Evolutionary conservation across 805 yeast species (phyloP).

Genomic region (Monosporozyma solicola): DNA sequence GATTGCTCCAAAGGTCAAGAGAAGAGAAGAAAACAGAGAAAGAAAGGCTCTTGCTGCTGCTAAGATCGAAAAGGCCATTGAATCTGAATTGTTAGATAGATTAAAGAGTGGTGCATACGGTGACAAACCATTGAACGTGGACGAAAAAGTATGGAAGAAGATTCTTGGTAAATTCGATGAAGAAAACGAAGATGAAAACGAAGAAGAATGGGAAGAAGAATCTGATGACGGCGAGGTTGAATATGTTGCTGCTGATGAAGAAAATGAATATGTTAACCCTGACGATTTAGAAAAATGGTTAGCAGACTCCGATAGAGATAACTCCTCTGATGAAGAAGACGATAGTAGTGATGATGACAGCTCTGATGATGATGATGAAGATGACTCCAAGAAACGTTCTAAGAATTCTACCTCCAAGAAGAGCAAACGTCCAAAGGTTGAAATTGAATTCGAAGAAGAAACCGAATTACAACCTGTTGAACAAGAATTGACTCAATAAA

Average conservation of each 20-base stretch:
- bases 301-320: slow-evolving; percentile 39
- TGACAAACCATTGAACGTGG: slow-evolving; percentile 94
- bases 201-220: slow-evolving; percentile 41
- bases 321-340: slow-evolving; percentile 17
- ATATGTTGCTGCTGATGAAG: slow-evolving; percentile 84
- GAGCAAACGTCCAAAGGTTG: slow-evolving; percentile 62
- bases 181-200: slow-evolving; percentile 42
- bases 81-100: slow-evolving; percentile 88
- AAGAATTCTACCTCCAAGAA: slow-evolving; percentile 31
- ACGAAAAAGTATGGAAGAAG: slow-evolving; percentile 91
- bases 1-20: slow-evolving; percentile 83
- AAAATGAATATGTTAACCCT: slow-evolving; percentile 81
- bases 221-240: slow-evolving; percentile 72
- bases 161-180: slow-evolving; percentile 78
- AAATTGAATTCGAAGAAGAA: slow-evolving; percentile 79
- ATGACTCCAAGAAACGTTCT: slow-evolving; percentile 32
- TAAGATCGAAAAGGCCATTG: slow-evolving; percentile 91
- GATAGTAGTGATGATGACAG: slow-evolving; percentile 17
- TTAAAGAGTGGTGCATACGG: slow-evolving; percentile 97
- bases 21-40: slow-evolving; percentile 91
- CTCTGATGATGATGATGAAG: slow-evolving; percentile 28
- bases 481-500: slow-evolving; percentile 22
- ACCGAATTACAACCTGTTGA: slow-evolving; percentile 28
- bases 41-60: slow-evolving; percentile 96
- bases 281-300: slow-evolving; percentile 91